phyloP scores from a whole-genome alignment of 768 basidiomycete genomes.

The Asterophora lycoperdoides region DNA sequence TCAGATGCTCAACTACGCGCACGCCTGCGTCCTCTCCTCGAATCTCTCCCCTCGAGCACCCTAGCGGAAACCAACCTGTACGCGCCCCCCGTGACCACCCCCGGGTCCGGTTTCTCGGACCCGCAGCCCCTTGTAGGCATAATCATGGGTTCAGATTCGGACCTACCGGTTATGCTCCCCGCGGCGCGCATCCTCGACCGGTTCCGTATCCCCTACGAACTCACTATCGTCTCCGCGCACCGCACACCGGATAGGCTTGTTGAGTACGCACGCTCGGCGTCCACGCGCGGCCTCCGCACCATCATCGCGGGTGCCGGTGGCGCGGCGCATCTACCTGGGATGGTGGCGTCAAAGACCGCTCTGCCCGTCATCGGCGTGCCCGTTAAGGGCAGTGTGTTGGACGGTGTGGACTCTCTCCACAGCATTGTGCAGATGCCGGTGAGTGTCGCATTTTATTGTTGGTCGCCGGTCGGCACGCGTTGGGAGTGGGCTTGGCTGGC shows the following conservation, averaged over 20 bases:
- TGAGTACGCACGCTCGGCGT: conserved; percentile 75
- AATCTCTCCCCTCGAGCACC: conserved; percentile 50
- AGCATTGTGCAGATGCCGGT: conserved; percentile 99
- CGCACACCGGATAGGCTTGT: conserved; percentile 87
- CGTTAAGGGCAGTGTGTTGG: conserved; percentile 89
- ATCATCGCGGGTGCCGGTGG: conserved; percentile 98
- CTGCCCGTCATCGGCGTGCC: conserved; percentile 96
- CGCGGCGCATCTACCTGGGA: conserved; percentile 95
- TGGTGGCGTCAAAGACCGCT: conserved; percentile 94
- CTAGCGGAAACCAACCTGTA: conserved; percentile 48
- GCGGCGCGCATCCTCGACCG: conserved; percentile 78
- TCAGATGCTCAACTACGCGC: conserved; percentile 70
- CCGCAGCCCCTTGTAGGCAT: conserved; percentile 79
- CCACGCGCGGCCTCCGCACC: conserved; percentile 57
- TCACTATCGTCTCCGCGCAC: conserved; percentile 96
- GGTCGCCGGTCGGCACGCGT: no score
- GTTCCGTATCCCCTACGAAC: conserved; percentile 86
- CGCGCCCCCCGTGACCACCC: conserved; percentile 41
- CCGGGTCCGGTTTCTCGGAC: conserved; percentile 54
- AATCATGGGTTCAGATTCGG: conserved; percentile 99
- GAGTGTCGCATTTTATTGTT: conserved; percentile 26
- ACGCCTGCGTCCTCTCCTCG: conserved; percentile 71
- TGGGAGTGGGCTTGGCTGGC: no score
- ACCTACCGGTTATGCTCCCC: conserved; percentile 89
- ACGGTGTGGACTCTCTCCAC: conserved; percentile 95